Conservation (phyloP, 306 rosid genomes). For the Fagus crenata region DNA sequence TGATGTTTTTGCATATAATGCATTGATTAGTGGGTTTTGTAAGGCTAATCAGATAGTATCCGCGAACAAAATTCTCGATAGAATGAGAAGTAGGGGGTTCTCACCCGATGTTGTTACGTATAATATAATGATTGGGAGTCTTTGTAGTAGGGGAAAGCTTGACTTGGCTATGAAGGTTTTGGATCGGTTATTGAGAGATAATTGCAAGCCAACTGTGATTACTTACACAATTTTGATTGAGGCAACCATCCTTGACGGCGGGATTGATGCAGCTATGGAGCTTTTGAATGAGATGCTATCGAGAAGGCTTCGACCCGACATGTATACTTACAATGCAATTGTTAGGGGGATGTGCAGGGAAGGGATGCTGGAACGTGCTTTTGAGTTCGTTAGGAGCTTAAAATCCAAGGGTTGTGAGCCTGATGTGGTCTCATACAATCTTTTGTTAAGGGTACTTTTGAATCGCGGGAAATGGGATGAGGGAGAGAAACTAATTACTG, state of each 20-base stretch:
- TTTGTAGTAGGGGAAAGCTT: constrained; percentile 66
- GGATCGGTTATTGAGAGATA: constrained; percentile 65
- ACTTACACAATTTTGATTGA: constrained; percentile 86
- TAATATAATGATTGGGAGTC: constrained; percentile 76
- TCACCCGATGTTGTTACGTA: constrained; percentile 77
- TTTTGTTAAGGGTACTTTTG: constrained; percentile 57
- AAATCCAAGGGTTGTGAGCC: constrained; percentile 60
- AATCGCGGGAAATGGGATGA: constrained; percentile 61
- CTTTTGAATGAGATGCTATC: constrained; percentile 75
- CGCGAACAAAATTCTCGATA: constrained; percentile 61
- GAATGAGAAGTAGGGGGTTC: constrained; percentile 68
- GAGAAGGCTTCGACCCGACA: constrained; percentile 67
- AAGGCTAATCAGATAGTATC: constrained; percentile 57
- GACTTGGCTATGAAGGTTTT: constrained; percentile 49
- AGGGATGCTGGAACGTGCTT: constrained; percentile 70
- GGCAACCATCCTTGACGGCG: constrained; percentile 66
- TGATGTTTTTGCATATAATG: constrained; percentile 76
- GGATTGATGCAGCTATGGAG: constrained; percentile 61
- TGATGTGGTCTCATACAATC: constrained; percentile 63
- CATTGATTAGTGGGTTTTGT: constrained; percentile 66
- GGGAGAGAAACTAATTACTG: constrained; percentile 58
- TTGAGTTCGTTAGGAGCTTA: constrained; percentile 48
- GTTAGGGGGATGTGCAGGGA: constrained; percentile 73
- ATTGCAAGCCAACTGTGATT: constrained; percentile 70
- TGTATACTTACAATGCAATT: constrained; percentile 63